Percentiles rank a stretch among this genome's conserved stretches.
Conservation (phyloP, 2,329 filamentous ascomycete species). For the Ascochyta pisi region DNA sequence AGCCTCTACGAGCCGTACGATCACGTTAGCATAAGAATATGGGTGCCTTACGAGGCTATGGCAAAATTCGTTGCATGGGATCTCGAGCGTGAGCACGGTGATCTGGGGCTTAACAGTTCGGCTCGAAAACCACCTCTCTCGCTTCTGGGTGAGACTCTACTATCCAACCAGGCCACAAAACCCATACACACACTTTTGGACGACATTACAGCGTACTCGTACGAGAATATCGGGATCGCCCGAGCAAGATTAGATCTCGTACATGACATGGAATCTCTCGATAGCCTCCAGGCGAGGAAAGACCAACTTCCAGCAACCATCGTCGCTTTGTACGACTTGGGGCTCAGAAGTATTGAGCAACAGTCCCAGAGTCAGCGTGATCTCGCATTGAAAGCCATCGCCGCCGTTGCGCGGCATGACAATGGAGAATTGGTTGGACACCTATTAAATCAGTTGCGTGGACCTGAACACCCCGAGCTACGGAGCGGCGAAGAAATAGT, state of each 20-base stretch:
- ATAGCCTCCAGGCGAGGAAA: slow-evolving; percentile 12
- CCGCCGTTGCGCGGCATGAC: slow-evolving; percentile 8
- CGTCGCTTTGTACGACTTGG: slow-evolving; percentile 24
- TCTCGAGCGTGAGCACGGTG: slow-evolving; percentile 29
- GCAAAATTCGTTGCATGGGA: slow-evolving; percentile 23
- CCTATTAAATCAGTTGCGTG: slow-evolving; percentile 1
- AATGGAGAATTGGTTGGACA: slow-evolving; percentile 15
- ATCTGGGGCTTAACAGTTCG: slow-evolving; percentile 20
- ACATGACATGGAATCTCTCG: slow-evolving; percentile 20
- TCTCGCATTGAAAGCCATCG: slow-evolving; percentile 22
- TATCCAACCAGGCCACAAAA: not conserved
- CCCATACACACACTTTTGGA: slow-evolving; percentile 11
- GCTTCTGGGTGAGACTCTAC: slow-evolving; percentile 9
- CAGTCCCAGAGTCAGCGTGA: slow-evolving; percentile 11
- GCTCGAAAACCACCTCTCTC: slow-evolving; percentile 22
- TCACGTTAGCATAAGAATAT: slow-evolving; percentile 18
- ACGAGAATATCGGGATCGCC: slow-evolving; percentile 24
- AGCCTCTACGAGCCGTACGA: slow-evolving; percentile 15
- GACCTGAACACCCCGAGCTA: slow-evolving; percentile 1
- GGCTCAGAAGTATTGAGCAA: slow-evolving; percentile 19
- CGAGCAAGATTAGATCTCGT: slow-evolving; percentile 27
- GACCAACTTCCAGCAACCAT: slow-evolving; percentile 29
- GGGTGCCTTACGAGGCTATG: slow-evolving; percentile 10
- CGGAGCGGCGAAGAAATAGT: slow-evolving; percentile 30
- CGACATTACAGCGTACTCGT: slow-evolving; percentile 9